These are phyloP conservation scores for Mycena leptocephala DNA, from an alignment of 768 basidiomycete species.

Conservation along the genomic window DNA sequence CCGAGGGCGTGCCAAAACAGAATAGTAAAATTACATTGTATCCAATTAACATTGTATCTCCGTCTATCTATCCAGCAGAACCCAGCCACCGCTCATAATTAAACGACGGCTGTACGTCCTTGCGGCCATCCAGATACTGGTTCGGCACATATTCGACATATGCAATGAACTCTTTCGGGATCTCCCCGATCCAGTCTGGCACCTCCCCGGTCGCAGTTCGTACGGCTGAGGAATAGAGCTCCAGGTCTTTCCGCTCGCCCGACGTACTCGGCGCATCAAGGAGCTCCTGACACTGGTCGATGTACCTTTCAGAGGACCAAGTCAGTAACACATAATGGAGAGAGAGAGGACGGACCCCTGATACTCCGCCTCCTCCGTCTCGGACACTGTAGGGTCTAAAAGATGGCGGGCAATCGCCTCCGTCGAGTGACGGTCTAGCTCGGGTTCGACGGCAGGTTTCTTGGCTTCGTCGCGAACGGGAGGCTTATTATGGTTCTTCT, in stretches of 20 bases:
- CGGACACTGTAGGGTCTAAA: conserved; percentile 75
- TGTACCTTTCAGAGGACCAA: conserved; percentile 64
- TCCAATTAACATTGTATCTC: not conserved
- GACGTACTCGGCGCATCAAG: conserved; percentile 69
- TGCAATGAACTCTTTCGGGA: conserved; percentile 59
- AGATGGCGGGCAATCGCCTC: conserved; percentile 71
- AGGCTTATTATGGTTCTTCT: conserved; percentile 56
- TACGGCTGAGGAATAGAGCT: conserved; percentile 69
- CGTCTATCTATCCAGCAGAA: conserved; percentile 21
- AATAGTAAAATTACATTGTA: conserved; percentile 19
- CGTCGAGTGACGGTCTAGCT: conserved; percentile 66
- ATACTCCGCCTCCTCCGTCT: conserved; percentile 80
- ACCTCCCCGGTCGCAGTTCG: conserved; percentile 63
- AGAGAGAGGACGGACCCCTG: conserved; percentile 64
- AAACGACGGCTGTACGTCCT: conserved; percentile 54
- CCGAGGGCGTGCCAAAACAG: conserved; percentile 6
- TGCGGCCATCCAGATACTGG: conserved; percentile 55
- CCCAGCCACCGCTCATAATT: conserved; percentile 65
- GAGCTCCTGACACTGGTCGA: conserved; percentile 81
- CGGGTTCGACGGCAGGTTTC: conserved; percentile 47
- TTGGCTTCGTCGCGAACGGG: conserved; percentile 53
- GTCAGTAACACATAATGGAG: not conserved
- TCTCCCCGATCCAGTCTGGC: conserved; percentile 54
- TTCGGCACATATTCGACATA: conserved; percentile 62
- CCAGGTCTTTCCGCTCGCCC: conserved; percentile 72